These are phyloP conservation scores for Candolleomyces efflorescens DNA, from an alignment of 768 basidiomycete genomes.

Conservation along the genomic window DNA sequence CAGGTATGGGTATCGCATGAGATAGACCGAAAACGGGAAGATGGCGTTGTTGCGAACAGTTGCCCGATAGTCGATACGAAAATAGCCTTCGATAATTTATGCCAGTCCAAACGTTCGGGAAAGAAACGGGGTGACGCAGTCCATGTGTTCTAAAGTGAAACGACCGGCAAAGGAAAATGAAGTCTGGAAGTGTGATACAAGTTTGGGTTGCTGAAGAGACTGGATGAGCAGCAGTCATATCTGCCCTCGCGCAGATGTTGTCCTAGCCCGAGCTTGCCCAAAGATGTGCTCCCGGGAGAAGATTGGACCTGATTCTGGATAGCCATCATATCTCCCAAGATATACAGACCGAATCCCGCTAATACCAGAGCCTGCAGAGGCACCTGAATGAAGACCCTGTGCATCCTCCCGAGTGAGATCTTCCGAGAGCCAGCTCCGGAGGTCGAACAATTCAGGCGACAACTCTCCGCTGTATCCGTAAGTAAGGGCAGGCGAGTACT, in stretches of 20 bases:
- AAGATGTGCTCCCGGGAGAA: neutral
- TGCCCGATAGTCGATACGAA: neutral
- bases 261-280: neutral
- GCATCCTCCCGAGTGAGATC: slow-evolving; percentile 14
- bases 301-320: neutral
- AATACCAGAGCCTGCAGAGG: neutral
- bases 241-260: neutral
- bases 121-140: neutral
- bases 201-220: neutral
- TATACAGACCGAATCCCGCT: neutral
- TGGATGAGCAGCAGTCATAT: neutral
- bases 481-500: neutral
- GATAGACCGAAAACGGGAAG: too few relatives aligned
- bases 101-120: neutral
- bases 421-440: slow-evolving; percentile 28
- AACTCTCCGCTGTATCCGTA: neutral
- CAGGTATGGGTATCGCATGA: too few relatives aligned
- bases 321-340: neutral
- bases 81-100: neutral
- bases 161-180: neutral
- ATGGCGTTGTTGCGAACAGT: too few relatives aligned
- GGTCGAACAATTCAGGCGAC: slow-evolving; percentile 22
- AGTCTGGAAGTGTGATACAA: neutral
- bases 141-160: neutral
- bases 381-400: neutral